Conservation (phyloP, 2,329 filamentous ascomycete genomes). For the Aspergillus nomiae region DNA sequence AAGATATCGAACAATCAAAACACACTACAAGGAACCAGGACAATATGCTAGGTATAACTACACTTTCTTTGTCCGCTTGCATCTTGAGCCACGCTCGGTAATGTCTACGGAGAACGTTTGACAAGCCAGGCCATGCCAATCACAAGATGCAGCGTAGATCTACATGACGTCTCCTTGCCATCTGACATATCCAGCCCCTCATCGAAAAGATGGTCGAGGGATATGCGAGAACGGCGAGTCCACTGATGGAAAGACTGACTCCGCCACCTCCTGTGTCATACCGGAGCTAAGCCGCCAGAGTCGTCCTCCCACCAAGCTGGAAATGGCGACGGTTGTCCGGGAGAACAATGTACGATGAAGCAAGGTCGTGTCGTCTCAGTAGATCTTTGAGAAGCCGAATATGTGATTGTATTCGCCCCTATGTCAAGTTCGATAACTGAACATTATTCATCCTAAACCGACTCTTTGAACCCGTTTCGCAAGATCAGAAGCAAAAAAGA, state of each 20-base stretch:
- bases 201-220: background rate
- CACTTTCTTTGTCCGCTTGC: background rate
- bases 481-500: conserved; percentile 6
- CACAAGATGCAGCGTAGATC: background rate
- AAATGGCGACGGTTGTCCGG: background rate
- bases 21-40: background rate
- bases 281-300: background rate
- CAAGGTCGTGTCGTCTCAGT: background rate
- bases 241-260: background rate
- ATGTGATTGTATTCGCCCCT: conserved; percentile 13
- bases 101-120: background rate
- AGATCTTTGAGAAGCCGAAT: conserved; percentile 8
- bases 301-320: background rate
- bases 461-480: conserved; percentile 2
- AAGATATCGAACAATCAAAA: background rate
- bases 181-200: background rate
- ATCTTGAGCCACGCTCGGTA: background rate
- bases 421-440: conserved; percentile 9
- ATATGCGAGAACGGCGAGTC: background rate
- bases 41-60: background rate
- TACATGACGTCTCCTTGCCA: background rate
- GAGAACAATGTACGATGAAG: background rate
- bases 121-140: background rate
- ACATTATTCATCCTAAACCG: conserved; percentile 8
- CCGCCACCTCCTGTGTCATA: background rate